Evolutionary conservation across 768 basidiomycete genomes (phyloP), one percentile per base, ranked within the genome.

Genomic region (Antrodiella citrinella): DNA sequence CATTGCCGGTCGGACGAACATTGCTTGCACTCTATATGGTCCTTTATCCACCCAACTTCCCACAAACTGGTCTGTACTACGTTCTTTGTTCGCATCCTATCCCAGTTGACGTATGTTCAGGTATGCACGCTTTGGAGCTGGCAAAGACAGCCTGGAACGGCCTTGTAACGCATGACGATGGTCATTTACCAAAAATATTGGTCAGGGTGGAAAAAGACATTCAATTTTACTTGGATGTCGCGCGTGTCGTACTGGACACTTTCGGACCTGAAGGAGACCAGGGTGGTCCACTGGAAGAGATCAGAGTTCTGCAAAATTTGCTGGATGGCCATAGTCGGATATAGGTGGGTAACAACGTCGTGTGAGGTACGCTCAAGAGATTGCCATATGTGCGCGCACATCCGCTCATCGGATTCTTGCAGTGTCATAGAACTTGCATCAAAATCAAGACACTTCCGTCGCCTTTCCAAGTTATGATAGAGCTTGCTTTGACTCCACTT

Each of bases 131-230:
- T 10, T 62, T 90, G 18, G 88, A 91, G 59, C 65, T 88, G 60
- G 76, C 86, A 1, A 90, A 90, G 69, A 83, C 85, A 0, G 70
- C 73, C 4, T 91, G 88, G 88, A 90, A 91, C 61, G 74, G 70
- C 12, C 62, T 70, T 20, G 59, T 81, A 18, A 67, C 67, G 2
- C 58, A 62, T 3, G 56, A 49, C 9, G 44, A 44, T 38, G 46
- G 18, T 38, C n/a, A n/a, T n/a, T n/a, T n/a, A n/a, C 18, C 10
- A 13, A 50, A 39, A 30, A 3, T 38, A 47, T 25, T 43, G 3
- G 12, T 26, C 45, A 23, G 5, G 19, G 24, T 48, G 51, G 54
- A 49, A 51, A 24, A 45, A 5, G 39, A 50, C 26, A 66, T 66
- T 23, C 61, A 59, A 50, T 56, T 51, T 3, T 75, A 72, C 54